Base-by-base conservation (phyloP, 1,284 basidiomycete genomes). In the Megacollybia platyphylla region DNA sequence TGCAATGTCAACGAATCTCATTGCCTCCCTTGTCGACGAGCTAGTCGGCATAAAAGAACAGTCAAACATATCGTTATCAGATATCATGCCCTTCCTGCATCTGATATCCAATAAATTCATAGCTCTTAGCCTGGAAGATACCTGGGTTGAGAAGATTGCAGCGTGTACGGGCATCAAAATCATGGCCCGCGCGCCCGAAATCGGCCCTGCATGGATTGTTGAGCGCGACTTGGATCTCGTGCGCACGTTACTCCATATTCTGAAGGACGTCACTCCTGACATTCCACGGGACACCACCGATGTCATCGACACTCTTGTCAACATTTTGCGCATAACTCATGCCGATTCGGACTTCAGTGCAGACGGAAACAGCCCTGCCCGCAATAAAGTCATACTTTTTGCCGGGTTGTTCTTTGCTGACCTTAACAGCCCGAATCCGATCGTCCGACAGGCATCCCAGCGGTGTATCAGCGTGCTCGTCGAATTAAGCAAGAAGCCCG, bases 201-300 rank as follows among this genome's bases (percentile, higher is more conserved):
- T 96, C 20, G 85, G 79, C 18, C 65, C 76, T 34, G 79, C 76
- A 50, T 96, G 92, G 88, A 72, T 93, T 40, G 72, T 77, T 47
- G 90, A 96, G 44, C 82, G 91, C 39, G 87, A 96, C 58, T 73
- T 89, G 36, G 94, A 98, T 53, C 80, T 97, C 49, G 78, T 93
- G 41, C 83, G 93, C 37, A 92, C 88, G 4, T 72, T 99, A 28
- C 68, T 98, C 37, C 93, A 93, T 56, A 87, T 94, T 48, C 70
- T 99, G 40, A 97, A 98, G 58, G 94, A 98, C 57, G 87, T 97
- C 57, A 93, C 96, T 0, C 77, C 79, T 50, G 93, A 98, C 51
- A 74, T 92, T 35, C 88, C 91, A 0, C 76, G 77, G 17, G 83
- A 93, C 51, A 77, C 92, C 29, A 76, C 83, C 31, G 76, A 84